Evolutionary conservation across 1,284 basidiomycete genomes (phyloP), one percentile per base, ranked within the genome.

Genomic region (Chalciporus piperatoides): DNA sequence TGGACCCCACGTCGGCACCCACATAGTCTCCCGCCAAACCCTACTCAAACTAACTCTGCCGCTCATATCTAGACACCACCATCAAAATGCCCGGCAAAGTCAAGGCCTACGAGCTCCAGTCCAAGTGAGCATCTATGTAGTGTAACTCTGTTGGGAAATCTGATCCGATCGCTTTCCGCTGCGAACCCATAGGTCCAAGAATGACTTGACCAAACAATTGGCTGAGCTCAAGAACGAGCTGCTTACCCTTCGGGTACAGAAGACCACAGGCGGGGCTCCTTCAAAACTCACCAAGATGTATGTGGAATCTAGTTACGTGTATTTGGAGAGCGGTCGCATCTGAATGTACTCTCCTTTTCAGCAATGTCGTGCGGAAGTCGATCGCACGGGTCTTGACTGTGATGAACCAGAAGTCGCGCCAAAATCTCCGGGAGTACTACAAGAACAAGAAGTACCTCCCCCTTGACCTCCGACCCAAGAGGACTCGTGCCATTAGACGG

Each of bases 321-420:
- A 48, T 4, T 44, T 40, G 37, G 42, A 5, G 44, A 41, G 44
- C 15, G 21, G 21, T 4, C 12, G 2, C 4, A 53, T 5, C 36
- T 40, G 33, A 28, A 49, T 10, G 21, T 38, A 21, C 35, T 46
- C 39, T 8, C 32, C 46, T 56, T 23, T 32, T 10, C 67, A 99
- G 96, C 76, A 87, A 90, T 76, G 82, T 91, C 62, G 91, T 97
- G 72, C 95, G 97, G 81, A 99, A 99, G 80, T 96, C 93, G 61
- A 95, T 99, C 68, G 97, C 97, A 58, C 93, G 97, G 56, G 96
- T 99, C 59, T 76, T 98, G 76, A 99, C 97, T 44, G 94, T 99
- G 64, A 96, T 90, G 80, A 98, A 97, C 89, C 88, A 92, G 72
- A 99, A 99, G 80, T 86, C 90, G 68, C 91, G 97, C 64, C 86